Evolutionary conservation across 169 alveolate genomes (phyloP).

Genomic region (Fabrea salina): DNA sequence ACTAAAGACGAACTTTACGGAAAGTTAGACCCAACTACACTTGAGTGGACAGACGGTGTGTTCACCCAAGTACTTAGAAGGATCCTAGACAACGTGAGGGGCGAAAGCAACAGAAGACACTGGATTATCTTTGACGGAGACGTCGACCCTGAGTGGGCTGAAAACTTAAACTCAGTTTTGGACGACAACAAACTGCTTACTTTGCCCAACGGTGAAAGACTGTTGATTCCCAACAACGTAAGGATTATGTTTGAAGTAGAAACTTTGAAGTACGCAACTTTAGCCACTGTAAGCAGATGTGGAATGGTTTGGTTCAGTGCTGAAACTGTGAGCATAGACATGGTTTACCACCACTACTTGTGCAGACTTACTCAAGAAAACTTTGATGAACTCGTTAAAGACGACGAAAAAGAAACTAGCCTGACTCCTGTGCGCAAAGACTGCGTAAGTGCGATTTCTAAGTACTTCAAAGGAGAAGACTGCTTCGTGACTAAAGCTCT

Average conservation of each 20-base stretch:
- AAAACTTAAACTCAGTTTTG: constrained; percentile 96
- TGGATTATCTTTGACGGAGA: constrained; percentile 99
- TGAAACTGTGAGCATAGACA: constrained; percentile 86
- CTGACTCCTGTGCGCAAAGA: constrained; percentile 52
- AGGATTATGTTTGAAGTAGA: constrained; percentile 90
- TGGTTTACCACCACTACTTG: constrained; percentile 81
- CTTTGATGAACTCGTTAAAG: constrained; percentile 63
- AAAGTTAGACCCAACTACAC: constrained; percentile 89
- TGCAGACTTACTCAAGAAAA: constrained; percentile 81
- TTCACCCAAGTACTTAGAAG: constrained; percentile 92
- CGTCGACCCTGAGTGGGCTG: constrained; percentile 99
- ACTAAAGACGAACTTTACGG: constrained; percentile 95
- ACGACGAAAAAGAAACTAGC: constrained; percentile 47
- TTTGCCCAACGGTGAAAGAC: constrained; percentile 96
- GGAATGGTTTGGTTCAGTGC: constrained; percentile 98
- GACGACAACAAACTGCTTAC: constrained; percentile 98
- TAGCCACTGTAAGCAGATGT: constrained; percentile 98
- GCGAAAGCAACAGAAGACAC: constrained; percentile 86
- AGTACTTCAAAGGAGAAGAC: constrained; percentile 76
- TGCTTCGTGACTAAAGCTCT: constrained; percentile 67
- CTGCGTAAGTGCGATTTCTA: constrained; percentile 78
- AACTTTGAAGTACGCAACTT: constrained; percentile 94
- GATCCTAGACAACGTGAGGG: constrained; percentile 83
- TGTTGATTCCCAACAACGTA: constrained; percentile 88
- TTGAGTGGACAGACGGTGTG: constrained; percentile 99